Percentiles rank a stretch among this genome's conserved stretches.
Conservation (phyloP, 768 basidiomycete genomes). For the Agaricus blazei region DNA sequence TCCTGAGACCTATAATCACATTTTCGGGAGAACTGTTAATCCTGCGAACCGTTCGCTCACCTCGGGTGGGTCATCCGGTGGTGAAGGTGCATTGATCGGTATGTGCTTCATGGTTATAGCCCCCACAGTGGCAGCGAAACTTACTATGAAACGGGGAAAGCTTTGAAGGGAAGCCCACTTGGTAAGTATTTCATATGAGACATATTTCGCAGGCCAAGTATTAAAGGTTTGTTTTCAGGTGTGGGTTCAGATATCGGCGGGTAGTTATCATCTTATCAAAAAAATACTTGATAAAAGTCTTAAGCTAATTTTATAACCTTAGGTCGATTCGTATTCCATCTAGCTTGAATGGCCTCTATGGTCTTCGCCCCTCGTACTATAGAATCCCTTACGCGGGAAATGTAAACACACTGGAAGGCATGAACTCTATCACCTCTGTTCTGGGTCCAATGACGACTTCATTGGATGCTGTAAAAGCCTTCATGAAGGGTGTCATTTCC, state of each 20-base stretch:
- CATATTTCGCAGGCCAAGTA: slow-evolving; percentile 18
- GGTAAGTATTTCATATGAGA: slow-evolving; percentile 21
- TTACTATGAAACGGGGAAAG: slow-evolving; percentile 15
- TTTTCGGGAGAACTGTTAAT: slow-evolving; percentile 77
- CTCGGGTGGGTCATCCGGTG: slow-evolving; percentile 79
- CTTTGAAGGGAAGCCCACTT: slow-evolving; percentile 39
- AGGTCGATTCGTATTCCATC: slow-evolving; percentile 73
- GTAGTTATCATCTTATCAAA: slow-evolving; percentile 26
- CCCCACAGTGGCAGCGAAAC: neutral
- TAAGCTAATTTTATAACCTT: neutral
- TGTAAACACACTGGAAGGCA: slow-evolving; percentile 61
- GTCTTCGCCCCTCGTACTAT: slow-evolving; percentile 62
- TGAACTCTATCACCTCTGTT: slow-evolving; percentile 67
- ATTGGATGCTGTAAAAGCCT: slow-evolving; percentile 56
- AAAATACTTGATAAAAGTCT: neutral
- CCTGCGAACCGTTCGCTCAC: slow-evolving; percentile 71
- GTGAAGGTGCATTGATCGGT: slow-evolving; percentile 77
- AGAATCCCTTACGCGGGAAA: slow-evolving; percentile 70
- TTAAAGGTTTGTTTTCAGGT: slow-evolving; percentile 58
- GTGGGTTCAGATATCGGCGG: slow-evolving; percentile 82
- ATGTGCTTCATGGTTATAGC: slow-evolving; percentile 12
- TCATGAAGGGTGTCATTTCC: slow-evolving; percentile 59
- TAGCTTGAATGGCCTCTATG: slow-evolving; percentile 65
- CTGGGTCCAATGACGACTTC: slow-evolving; percentile 66
- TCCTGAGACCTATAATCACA: slow-evolving; percentile 71